A percentile compares a stretch with the other conserved stretches of the same genome.
phyloP scores from a whole-genome alignment of 768 basidiomycete species.

The Mycena floridula region DNA sequence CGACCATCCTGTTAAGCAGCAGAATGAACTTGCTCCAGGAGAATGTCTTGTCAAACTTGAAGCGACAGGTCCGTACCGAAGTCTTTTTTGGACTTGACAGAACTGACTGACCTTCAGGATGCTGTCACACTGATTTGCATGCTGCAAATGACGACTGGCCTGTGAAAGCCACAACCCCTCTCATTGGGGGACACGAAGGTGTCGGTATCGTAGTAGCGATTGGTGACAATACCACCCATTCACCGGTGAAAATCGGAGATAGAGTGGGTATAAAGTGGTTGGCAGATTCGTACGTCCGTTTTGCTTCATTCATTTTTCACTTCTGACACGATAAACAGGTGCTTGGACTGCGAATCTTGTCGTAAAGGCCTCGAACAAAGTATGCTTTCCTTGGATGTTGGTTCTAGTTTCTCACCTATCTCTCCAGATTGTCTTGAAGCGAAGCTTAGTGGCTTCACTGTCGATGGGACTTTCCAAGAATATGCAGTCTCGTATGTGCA shows the following conservation, averaged over 20 bases:
- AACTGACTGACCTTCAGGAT: conserved; percentile 16
- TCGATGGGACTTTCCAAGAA: conserved; percentile 74
- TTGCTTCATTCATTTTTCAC: neutral
- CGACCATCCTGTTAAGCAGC: conserved; percentile 52
- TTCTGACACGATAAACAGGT: conserved; percentile 17
- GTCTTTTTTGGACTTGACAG: conserved; percentile 16
- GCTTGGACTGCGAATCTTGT: conserved; percentile 73
- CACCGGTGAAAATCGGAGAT: conserved; percentile 68
- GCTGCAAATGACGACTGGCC: conserved; percentile 81
- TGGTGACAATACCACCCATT: conserved; percentile 50
- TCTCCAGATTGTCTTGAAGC: conserved; percentile 51
- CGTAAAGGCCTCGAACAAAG: conserved; percentile 72
- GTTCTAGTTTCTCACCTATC: conserved; percentile 33
- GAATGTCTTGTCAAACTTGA: conserved; percentile 74
- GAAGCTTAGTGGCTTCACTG: conserved; percentile 61
- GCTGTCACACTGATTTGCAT: conserved; percentile 83
- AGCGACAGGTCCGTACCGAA: conserved; percentile 51
- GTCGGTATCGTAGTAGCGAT: conserved; percentile 80
- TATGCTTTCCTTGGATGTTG: conserved; percentile 20
- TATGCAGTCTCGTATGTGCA: conserved; percentile 70
- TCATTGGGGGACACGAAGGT: conserved; percentile 83
- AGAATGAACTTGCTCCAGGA: conserved; percentile 52
- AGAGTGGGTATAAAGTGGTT: conserved; percentile 84
- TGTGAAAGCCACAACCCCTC: conserved; percentile 50
- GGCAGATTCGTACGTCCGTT: conserved; percentile 22